Base-by-base conservation (phyloP, 2,329 filamentous ascomycete genomes). In the Ophiocordyceps camponoti-rufipedis region DNA sequence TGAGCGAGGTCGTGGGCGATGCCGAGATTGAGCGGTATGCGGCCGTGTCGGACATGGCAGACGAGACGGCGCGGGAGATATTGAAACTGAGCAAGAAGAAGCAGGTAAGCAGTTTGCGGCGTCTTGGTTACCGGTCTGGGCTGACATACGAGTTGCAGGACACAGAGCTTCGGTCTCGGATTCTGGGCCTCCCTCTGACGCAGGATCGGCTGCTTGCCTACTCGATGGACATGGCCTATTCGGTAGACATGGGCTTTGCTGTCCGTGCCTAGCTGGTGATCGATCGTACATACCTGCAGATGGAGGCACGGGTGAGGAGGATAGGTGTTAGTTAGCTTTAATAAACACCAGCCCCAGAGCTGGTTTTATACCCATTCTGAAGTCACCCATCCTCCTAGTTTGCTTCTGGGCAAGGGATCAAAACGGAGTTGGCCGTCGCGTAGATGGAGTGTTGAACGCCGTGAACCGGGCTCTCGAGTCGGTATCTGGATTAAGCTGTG, bases 31-130 rank as follows among this genome's bases (percentile, higher is more conserved):
- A 76, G 45, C 52, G 61, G 39, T 65, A 61, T 46, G 85, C 88
- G 40, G 85, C 86, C 0, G 71, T 89, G 45, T 79, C 81, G 51
- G 86, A 93, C 56, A 94, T 94, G 73, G 82, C 81, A 42, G 76
- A 77, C 45, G 71, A 79, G 42, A 76, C 89, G 48, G 83, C 82
- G 10, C 72, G 74, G 49, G 73, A 78, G 57, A 74, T 82, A 48
- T 66, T 78, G 45, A 70, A 69, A 47, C 53, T 66, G 49, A 63
- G 64, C 43, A 72, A 73, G 55, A 69, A 71, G 54, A 74, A 73
- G 52, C 68, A 74, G 59, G 77, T 80, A 61, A 58, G 71, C 10
- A 9, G 10, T 31, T 14, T 12, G n/a, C 39, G 10, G 39, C 19
- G 16, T 40, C 16, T 2, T 9, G 8, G 29, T 31, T 2, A 31